These are phyloP conservation scores for Claviceps sp. DNA, from an alignment of 2,329 filamentous ascomycete genomes.

Conservation along the genomic window DNA sequence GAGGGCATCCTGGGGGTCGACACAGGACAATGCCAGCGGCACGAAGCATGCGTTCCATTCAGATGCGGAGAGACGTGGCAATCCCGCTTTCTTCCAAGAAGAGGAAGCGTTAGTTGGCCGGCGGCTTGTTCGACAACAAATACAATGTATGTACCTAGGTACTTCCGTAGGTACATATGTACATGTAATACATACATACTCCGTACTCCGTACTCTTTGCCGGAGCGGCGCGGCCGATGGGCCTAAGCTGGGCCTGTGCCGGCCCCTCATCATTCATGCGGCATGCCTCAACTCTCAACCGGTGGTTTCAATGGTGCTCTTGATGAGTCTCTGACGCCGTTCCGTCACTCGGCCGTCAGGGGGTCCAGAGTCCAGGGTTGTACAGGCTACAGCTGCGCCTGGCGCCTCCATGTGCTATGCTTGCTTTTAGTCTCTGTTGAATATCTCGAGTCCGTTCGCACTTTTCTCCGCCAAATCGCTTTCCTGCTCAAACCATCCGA, in stretches of 20 bases:
- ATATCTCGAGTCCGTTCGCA: not conserved
- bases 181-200: too few relatives aligned
- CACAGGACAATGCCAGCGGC: too few relatives aligned
- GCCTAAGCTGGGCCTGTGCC: not conserved
- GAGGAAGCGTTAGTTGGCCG: not conserved
- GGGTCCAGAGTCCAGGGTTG: not conserved
- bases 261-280: not conserved
- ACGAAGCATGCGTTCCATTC: too few relatives aligned
- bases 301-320: too few relatives aligned
- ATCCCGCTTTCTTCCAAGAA: not conserved
- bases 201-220: too few relatives aligned
- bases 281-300: too few relatives aligned
- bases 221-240: too few relatives aligned
- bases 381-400: not conserved
- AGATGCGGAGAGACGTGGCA: not conserved
- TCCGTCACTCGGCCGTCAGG: not conserved
- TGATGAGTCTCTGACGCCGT: not conserved
- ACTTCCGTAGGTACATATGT: too few relatives aligned
- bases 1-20: too few relatives aligned
- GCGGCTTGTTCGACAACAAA: not conserved
- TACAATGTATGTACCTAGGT: too few relatives aligned
- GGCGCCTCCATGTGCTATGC: not conserved
- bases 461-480: not conserved
- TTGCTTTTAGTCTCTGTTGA: not conserved
- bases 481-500: not conserved